Evolutionary conservation across 169 alveolate species (phyloP), one percentile per base, ranked within the genome.

Genomic region (Plasmodium billcollinsi): DNA sequence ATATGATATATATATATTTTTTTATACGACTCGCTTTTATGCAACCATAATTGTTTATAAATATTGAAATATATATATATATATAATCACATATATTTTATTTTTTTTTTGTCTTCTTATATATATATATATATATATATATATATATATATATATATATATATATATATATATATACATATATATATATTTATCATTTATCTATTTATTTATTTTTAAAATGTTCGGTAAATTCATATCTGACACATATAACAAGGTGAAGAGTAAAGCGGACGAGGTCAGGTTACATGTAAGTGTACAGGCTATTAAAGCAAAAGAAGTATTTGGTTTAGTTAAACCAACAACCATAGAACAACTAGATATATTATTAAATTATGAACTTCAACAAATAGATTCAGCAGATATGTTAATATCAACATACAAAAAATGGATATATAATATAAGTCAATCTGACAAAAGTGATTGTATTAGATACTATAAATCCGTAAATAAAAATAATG

Each of bases 261-360:
- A 76, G 21, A 76, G 69, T 56, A 76, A 76, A 24, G 89, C 89
- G 24, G 89, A 76, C 26, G 75, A 76, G 59, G 89, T 76, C 21
- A 76, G 89, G 50, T 49, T 76, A 50, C 89, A 76, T 54, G 89
- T 76, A 47, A 76, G 89, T 39, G 75, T 76, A 47, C 89, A 76
- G 45, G 89, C 89, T 2, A 76, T 76, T 47, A 76, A 76, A 39
- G 89, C 89, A 15, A 76, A 76, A 69, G 89, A 76, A 76, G 75
- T 76, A 45, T 76, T 76, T 56, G 89, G 89, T 0, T 45, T 66
- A 11, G 75, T 62, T 26, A 76, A 76, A 21, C 89, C 89, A 63
- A 76, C 67, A 15, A 76, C 89, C 21, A 29, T 24, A 14, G 89
- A 76, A 15, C 70, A 76, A 63, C 26, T 76, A 47, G 89, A 76